phyloP scores from a whole-genome alignment of 1,139 yeast species.

The Scheffersomyces stambukii region DNA sequence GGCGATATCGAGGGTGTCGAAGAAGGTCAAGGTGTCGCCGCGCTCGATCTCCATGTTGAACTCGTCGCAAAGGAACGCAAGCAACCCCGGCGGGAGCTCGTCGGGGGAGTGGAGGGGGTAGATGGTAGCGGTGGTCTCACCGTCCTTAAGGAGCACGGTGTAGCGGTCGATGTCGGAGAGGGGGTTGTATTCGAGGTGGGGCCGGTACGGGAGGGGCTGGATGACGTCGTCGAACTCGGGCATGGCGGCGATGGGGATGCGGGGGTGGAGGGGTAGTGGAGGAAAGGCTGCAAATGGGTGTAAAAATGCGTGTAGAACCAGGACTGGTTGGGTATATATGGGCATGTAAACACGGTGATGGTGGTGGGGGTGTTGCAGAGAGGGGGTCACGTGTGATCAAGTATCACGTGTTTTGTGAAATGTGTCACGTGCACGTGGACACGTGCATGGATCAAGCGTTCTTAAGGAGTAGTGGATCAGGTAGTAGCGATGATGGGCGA shows the following conservation, averaged over 20 bases:
- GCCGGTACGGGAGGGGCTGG: slow-evolving; percentile 29
- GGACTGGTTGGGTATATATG: too few relatives aligned
- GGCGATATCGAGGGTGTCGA: slow-evolving; percentile 68
- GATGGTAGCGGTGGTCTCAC: slow-evolving; percentile 87
- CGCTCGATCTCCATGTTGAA: slow-evolving; percentile 88
- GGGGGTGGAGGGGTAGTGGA: not conserved
- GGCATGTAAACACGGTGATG: too few relatives aligned
- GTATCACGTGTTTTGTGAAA: too few relatives aligned
- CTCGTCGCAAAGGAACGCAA: slow-evolving; percentile 84
- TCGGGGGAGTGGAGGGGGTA: slow-evolving; percentile 71
- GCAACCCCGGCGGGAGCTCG: slow-evolving; percentile 69
- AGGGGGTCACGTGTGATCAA: too few relatives aligned
- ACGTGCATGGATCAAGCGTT: too few relatives aligned
- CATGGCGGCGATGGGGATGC: slow-evolving; percentile 13
- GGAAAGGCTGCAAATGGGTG: not conserved
- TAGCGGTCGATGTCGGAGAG: slow-evolving; percentile 24
- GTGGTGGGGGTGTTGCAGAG: too few relatives aligned
- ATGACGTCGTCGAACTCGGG: slow-evolving; percentile 36
- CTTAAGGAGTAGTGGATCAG: too few relatives aligned
- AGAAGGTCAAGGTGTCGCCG: slow-evolving; percentile 84
- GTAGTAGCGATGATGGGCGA: too few relatives aligned
- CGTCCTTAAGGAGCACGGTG: slow-evolving; percentile 79
- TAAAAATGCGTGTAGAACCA: too few relatives aligned
- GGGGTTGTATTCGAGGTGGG: slow-evolving; percentile 21
- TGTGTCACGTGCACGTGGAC: too few relatives aligned